Base-by-base conservation (phyloP, 176 grass and related monocot genomes). In the Bonia amplexicaulis region DNA sequence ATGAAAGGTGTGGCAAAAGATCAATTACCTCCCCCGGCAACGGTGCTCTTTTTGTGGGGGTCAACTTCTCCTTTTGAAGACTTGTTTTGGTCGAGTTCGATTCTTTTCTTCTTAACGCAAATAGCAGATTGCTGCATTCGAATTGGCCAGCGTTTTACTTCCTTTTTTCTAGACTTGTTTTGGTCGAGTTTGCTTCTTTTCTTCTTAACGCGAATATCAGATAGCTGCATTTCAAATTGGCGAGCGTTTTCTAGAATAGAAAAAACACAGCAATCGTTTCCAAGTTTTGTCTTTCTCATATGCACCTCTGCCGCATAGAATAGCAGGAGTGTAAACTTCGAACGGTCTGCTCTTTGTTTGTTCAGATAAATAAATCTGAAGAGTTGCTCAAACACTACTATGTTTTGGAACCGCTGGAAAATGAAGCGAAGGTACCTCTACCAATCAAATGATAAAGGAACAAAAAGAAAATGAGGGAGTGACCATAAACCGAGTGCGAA, bases 31-130 rank as follows among this genome's bases (percentile, higher is more conserved):
- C n/a, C n/a, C 90, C 92, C 90, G 89, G 88, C 87, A 94, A 89
- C 90, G 86, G 88, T 84, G 92, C 0, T 0, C 22, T 42, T 71
- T 42, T 42, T 42, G 41, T 42, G 41, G 41, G 41, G 41, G 41
- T 42, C 6, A 25, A 40, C 39, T 40, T 3, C 33, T 35, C 1
- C 33, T 35, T 4, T 35, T 35, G 33, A 35, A 40, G 39, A 40
- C 25, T 37, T 67, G 25, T 9, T 17, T 40, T 40, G 39, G 39
- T 40, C 6, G 39, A 40, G 39, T 40, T 40, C 0, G 39, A 6
- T 9, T 42, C 9, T 48, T 72, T 26, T 27, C 25, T 37, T 67
- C 31, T 9, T 17, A 16, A 31, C 8, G 20, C 61, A 22, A 44
- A 12, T 26, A n/a, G 44, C 8, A 44, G 1, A 29, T 1, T 0